phyloP scores from a whole-genome alignment of 2,329 filamentous ascomycete species.

The Blumeria graminis region DNA sequence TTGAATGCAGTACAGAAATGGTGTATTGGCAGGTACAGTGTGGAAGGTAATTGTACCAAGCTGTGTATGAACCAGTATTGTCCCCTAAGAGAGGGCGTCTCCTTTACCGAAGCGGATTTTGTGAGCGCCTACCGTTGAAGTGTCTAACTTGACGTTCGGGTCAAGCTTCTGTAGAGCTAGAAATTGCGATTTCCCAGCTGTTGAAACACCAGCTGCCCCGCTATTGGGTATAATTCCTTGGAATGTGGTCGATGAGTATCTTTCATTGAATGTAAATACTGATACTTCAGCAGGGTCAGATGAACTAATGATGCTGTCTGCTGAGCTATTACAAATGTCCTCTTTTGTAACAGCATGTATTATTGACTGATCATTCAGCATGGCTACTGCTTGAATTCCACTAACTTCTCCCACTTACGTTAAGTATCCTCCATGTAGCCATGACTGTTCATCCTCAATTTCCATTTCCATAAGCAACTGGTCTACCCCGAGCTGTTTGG shows the following conservation, averaged over 20 bases:
- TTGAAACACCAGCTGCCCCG: neutral
- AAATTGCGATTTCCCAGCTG: neutral
- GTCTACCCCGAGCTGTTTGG: neutral
- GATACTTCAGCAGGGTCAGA: neutral
- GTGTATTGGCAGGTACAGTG: neutral
- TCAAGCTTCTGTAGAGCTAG: neutral
- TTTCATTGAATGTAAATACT: neutral
- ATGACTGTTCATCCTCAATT: neutral
- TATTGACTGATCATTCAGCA: neutral
- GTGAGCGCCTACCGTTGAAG: neutral
- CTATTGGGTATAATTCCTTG: neutral
- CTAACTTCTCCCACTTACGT: neutral
- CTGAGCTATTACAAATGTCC: neutral
- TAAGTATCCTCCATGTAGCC: neutral
- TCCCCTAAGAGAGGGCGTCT: neutral
- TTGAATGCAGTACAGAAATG: neutral
- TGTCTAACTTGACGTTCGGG: neutral
- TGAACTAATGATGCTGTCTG: neutral
- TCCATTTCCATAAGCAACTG: neutral
- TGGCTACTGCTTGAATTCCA: neutral
- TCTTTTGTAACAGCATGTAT: neutral
- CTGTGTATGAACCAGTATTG: neutral
- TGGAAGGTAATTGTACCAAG: neutral
- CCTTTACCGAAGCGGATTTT: neutral
- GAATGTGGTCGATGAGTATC: neutral